Conservation (phyloP, 352 stramenopile genomes). For the Phytophthora fragariae region DNA sequence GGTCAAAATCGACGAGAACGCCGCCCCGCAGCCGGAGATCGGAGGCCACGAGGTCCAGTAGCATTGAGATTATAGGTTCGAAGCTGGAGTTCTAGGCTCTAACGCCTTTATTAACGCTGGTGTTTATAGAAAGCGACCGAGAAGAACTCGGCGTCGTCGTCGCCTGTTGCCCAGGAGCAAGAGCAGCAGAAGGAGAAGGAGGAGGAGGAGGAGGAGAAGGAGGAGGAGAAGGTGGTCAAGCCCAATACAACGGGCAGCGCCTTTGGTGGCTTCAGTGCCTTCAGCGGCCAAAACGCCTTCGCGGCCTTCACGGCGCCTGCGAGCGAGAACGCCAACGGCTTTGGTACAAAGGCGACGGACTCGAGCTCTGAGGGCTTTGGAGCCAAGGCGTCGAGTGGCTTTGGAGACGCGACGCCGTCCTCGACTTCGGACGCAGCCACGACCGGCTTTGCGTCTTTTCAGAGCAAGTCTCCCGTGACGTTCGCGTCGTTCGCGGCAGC, state of each 20-base stretch:
- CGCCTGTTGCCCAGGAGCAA: constrained; percentile 19
- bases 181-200: constrained; percentile 14
- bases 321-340: constrained; percentile 23
- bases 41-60: constrained; percentile 33
- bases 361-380: constrained; percentile 16
- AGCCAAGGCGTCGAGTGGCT: constrained; percentile 24
- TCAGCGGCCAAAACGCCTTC: constrained; percentile 61
- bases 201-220: constrained; percentile 2
- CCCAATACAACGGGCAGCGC: constrained; percentile 46
- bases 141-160: constrained; percentile 18
- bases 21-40: constrained; percentile 32
- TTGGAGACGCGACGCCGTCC: constrained; percentile 30
- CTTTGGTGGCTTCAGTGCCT: constrained; percentile 62
- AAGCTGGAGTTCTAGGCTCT: not conserved
- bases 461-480: constrained; percentile 47
- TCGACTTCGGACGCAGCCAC: constrained; percentile 20
- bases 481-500: constrained; percentile 67
- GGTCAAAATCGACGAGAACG: constrained; percentile 50
- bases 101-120: not conserved
- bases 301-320: constrained; percentile 46
- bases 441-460: constrained; percentile 66
- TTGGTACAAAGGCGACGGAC: constrained; percentile 28
- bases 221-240: constrained; percentile 30
- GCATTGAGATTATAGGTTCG: not conserved
- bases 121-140: constrained; percentile 11